These are phyloP conservation scores for Phragmites australis DNA, from an alignment of 176 grass and related monocot species.

Conservation along the genomic window DNA sequence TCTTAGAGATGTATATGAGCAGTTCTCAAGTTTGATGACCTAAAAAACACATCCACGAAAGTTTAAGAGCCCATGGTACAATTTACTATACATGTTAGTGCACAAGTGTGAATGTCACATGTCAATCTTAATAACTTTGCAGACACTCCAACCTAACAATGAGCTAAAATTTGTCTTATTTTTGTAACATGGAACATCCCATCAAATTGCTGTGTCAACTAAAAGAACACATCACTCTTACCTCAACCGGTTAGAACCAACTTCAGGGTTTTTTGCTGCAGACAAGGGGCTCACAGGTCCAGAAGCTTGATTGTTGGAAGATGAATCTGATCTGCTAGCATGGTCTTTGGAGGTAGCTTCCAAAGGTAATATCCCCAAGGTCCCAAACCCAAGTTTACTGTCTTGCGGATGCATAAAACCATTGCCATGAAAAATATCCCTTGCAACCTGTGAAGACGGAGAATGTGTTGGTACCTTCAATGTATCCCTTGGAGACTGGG, in stretches of 20 bases:
- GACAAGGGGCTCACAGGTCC: slow-evolving; percentile 30
- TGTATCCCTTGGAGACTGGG: slow-evolving; percentile 32
- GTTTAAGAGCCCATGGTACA: too few species aligned
- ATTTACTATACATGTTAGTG: neutral
- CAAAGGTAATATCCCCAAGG: slow-evolving; percentile 43
- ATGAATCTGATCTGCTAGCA: slow-evolving; percentile 41
- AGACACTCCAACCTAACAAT: neutral
- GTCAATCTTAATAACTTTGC: neutral
- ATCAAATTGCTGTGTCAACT: slow-evolving; percentile 11
- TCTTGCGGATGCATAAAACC: slow-evolving; percentile 40
- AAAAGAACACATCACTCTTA: slow-evolving; percentile 32
- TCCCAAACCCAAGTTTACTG: slow-evolving; percentile 56
- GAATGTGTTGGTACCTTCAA: slow-evolving; percentile 34
- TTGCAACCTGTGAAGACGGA: slow-evolving; percentile 26
- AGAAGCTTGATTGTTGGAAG: slow-evolving; percentile 29
- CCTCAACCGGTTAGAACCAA: slow-evolving; percentile 39
- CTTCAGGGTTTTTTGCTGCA: slow-evolving; percentile 29
- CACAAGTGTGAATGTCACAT: neutral
- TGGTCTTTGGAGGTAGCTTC: slow-evolving; percentile 39
- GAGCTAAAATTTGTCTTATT: neutral
- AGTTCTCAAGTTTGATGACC: neutral
- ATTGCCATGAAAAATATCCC: slow-evolving; percentile 45
- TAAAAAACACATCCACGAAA: neutral
- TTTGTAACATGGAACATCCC: neutral
- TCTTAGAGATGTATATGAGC: neutral